A percentile compares a stretch with the other conserved stretches of the same genome.
phyloP scores from a whole-genome alignment of 352 stramenopile genomes.

The Elongisporangium prolatum region DNA sequence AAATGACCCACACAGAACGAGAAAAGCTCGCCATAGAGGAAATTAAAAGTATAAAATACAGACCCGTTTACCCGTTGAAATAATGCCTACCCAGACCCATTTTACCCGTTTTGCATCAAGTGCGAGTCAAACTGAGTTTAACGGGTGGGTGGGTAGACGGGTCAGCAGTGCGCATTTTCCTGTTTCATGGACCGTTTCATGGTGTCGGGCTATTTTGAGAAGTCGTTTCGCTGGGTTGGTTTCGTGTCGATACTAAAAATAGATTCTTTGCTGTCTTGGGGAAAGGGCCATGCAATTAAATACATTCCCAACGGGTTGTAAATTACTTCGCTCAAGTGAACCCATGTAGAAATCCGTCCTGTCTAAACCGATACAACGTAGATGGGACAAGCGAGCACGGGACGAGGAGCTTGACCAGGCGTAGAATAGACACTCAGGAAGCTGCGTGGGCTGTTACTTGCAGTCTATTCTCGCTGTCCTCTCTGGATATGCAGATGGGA shows the following conservation, averaged over 20 bases:
- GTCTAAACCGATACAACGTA: neutral
- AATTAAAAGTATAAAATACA: neutral
- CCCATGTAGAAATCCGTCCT: neutral
- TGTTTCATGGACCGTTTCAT: neutral
- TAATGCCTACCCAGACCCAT: no score
- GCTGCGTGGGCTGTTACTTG: no score
- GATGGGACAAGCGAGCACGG: neutral
- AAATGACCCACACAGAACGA: neutral
- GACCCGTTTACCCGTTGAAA: neutral
- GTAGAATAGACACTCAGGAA: neutral
- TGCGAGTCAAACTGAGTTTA: neutral
- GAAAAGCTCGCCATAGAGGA: neutral
- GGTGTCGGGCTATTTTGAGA: neutral
- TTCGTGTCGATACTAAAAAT: neutral
- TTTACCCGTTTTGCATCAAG: neutral
- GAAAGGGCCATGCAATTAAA: neutral
- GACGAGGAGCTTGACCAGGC: neutral
- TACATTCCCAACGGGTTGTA: neutral
- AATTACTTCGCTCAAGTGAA: neutral
- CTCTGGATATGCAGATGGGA: neutral
- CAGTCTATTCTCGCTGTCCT: no score
- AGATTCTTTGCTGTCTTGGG: neutral
- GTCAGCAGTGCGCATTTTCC: neutral
- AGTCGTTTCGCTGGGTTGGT: neutral
- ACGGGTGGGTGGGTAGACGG: neutral